Conservation (phyloP, 495 filamentous ascomycete genomes). For the Pyrenula aspistea region DNA sequence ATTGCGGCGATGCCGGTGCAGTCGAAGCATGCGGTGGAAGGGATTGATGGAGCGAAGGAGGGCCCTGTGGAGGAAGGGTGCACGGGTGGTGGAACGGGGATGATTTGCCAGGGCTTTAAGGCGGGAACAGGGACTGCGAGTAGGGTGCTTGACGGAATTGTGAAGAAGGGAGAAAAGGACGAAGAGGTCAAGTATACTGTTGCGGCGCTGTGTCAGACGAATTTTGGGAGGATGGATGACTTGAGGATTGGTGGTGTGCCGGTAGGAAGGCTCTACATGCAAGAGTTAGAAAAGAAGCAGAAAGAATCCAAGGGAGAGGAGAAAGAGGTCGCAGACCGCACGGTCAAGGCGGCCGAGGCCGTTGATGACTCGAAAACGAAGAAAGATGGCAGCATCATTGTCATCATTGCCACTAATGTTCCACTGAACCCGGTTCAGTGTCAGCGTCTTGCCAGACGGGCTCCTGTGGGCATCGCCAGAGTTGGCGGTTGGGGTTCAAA, state of each 20-base stretch:
- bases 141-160: constrained; percentile 25
- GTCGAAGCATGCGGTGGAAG: constrained; percentile 27
- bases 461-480: constrained; percentile 34
- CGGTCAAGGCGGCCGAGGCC: neutral
- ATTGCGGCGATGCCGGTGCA: constrained; percentile 26
- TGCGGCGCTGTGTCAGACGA: constrained; percentile 37
- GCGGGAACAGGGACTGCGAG: constrained; percentile 38
- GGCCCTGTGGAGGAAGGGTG: constrained; percentile 34
- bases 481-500: constrained; percentile 37
- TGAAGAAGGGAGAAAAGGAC: constrained; percentile 10
- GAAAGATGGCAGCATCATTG: constrained; percentile 43
- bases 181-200: constrained; percentile 26
- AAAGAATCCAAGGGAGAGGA: constrained; percentile 14
- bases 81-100: constrained; percentile 40
- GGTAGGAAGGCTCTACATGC: constrained; percentile 28
- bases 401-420: constrained; percentile 38
- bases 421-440: constrained; percentile 37
- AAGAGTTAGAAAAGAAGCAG: constrained; percentile 15
- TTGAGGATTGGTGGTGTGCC: constrained; percentile 36
- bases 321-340: constrained; percentile 10
- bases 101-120: constrained; percentile 38
- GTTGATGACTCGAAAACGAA: constrained; percentile 5
- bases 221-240: constrained; percentile 31
- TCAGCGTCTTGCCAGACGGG: constrained; percentile 38
- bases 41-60: constrained; percentile 25